These are phyloP conservation scores for Chlamydomonas sp. DNA, from an alignment of 139 green algal genomes.

Conservation along the genomic window DNA sequence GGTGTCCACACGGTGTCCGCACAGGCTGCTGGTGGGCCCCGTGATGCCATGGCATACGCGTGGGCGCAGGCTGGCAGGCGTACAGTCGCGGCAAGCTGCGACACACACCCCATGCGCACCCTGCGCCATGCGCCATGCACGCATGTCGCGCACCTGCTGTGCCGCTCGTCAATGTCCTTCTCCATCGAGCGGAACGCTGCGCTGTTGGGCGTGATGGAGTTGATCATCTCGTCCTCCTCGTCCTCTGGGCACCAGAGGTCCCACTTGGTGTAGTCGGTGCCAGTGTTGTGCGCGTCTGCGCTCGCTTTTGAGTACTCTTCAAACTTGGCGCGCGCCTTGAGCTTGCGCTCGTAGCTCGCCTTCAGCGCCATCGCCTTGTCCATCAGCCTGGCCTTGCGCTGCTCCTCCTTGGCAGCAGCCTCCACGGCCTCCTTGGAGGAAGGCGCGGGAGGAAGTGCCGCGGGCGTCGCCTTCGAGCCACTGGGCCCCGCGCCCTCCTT, in stretches of 20 bases:
- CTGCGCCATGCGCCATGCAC: slow-evolving; percentile 8
- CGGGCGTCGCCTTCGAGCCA: too few relatives aligned
- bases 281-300: slow-evolving; percentile 3
- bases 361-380: slow-evolving; percentile 52
- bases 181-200: slow-evolving; percentile 63
- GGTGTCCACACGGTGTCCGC: too few relatives aligned
- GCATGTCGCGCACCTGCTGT: slow-evolving; percentile 26
- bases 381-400: slow-evolving; percentile 28
- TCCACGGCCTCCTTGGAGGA: neutral
- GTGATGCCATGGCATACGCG: too few relatives aligned
- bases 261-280: slow-evolving; percentile 74
- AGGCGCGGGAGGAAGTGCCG: neutral
- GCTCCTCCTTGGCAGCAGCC: slow-evolving; percentile 12
- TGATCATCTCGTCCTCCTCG: slow-evolving; percentile 73
- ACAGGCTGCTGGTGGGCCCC: too few relatives aligned
- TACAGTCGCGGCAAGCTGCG: too few relatives aligned
- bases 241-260: slow-evolving; percentile 73
- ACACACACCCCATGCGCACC: neutral
- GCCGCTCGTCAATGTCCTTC: slow-evolving; percentile 70
- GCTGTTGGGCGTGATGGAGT: slow-evolving; percentile 45
- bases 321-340: slow-evolving; percentile 41
- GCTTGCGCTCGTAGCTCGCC: slow-evolving; percentile 38
- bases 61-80: too few relatives aligned
- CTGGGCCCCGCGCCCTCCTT: slow-evolving; percentile 1
- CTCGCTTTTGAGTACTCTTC: slow-evolving; percentile 31